Evolutionary conservation across 2,329 filamentous ascomycete genomes (phyloP).

Genomic region (Apiospora pterosperma): DNA sequence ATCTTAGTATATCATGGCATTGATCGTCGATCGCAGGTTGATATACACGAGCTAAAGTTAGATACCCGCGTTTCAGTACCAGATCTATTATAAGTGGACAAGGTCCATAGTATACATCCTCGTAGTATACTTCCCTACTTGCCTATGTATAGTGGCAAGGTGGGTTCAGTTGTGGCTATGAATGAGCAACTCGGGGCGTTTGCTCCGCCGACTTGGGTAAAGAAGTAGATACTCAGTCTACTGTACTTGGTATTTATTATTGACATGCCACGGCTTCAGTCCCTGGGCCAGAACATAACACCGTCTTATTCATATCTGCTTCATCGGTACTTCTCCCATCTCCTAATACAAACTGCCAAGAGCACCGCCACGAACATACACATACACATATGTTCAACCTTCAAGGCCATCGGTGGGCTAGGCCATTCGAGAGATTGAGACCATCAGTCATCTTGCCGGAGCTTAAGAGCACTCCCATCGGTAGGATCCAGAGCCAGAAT

Average conservation of each 20-base stretch:
- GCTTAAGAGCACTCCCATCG: neutral
- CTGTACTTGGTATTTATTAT: neutral
- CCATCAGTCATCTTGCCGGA: neutral
- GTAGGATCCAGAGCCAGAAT: neutral
- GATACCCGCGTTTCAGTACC: neutral
- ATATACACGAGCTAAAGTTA: neutral
- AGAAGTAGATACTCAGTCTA: too few relatives aligned
- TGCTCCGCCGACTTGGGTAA: neutral
- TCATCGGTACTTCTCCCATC: neutral
- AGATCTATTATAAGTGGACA: neutral
- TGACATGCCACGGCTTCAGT: neutral
- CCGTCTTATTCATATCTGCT: neutral
- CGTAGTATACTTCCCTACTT: too few relatives aligned
- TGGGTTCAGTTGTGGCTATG: neutral
- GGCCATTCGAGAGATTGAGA: neutral
- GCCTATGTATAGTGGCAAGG: neutral
- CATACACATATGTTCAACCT: neutral
- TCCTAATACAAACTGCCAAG: neutral
- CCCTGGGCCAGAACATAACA: too few relatives aligned
- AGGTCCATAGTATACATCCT: neutral
- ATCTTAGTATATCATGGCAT: neutral
- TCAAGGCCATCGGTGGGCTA: neutral
- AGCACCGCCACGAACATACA: neutral
- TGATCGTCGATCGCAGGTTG: neutral
- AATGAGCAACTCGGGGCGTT: neutral